A percentile compares a stretch with the other conserved stretches of the same genome.
Evolutionary conservation across 192 early-diverging fungal species (phyloP).

Genomic region (Dissophora ornata): DNA sequence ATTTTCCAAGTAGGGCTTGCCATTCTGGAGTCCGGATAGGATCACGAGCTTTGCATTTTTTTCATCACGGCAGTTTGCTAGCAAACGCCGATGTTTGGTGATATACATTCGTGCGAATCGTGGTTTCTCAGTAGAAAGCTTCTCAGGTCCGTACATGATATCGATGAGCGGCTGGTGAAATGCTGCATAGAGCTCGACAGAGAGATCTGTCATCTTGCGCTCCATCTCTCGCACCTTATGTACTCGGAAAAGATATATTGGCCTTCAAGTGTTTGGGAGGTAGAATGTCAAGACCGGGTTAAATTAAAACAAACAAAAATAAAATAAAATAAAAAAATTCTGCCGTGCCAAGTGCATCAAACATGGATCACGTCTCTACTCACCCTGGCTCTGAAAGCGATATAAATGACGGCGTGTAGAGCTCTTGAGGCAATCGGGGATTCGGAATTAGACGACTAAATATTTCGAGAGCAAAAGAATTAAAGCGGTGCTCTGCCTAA

Average conservation of each 20-base stretch:
- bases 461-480: background rate
- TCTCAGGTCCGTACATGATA: background rate
- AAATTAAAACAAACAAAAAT: too few relatives aligned
- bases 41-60: conserved; percentile 19
- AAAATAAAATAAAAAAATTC: too few relatives aligned
- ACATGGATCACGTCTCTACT: background rate
- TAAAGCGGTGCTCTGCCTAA: too few relatives aligned
- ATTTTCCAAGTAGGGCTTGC: conserved; percentile 8
- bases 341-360: too few relatives aligned
- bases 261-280: background rate
- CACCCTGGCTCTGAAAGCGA: conserved; percentile 32
- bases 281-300: background rate
- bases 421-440: conserved; percentile 22
- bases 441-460: conserved; percentile 9
- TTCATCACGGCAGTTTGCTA: conserved; percentile 25
- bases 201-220: conserved; percentile 38
- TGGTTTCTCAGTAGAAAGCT: conserved; percentile 13
- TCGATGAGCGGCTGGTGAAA: conserved; percentile 35
- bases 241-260: conserved; percentile 37
- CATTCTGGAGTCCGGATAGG: conserved; percentile 11
- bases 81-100: conserved; percentile 31
- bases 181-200: conserved; percentile 23
- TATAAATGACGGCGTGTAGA: conserved; percentile 11
- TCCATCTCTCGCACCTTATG: conserved; percentile 29
- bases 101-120: conserved; percentile 34